These are phyloP conservation scores for Hypoxylon cercidicola DNA, from an alignment of 495 filamentous ascomycete genomes.

Conservation along the genomic window DNA sequence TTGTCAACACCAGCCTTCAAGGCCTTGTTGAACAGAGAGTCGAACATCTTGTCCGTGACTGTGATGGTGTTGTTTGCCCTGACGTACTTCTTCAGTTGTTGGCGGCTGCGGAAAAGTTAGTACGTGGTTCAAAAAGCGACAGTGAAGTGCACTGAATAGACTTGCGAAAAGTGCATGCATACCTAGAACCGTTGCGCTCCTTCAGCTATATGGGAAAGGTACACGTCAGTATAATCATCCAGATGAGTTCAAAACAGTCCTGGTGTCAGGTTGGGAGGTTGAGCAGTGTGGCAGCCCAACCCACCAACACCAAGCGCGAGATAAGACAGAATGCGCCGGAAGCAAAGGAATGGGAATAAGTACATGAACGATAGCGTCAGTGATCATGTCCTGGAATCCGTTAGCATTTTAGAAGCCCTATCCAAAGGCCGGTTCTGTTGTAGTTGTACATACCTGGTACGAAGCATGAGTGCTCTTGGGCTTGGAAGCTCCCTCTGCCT, in stretches of 20 bases:
- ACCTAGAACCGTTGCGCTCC: conserved; percentile 73
- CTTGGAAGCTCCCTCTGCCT: conserved; percentile 66
- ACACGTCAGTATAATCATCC: conserved; percentile 58
- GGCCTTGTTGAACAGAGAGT: conserved; percentile 91
- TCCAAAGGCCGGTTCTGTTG: conserved; percentile 29
- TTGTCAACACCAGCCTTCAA: conserved; percentile 89
- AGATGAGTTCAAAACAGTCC: conserved; percentile 23
- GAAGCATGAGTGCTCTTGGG: conserved; percentile 65
- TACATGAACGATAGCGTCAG: conserved; percentile 73
- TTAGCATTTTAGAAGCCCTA: conserved; percentile 53
- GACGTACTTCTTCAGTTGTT: conserved; percentile 98
- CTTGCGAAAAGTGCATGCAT: conserved; percentile 43
- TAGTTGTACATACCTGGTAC: conserved; percentile 65
- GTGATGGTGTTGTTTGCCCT: conserved; percentile 91
- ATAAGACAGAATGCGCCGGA: conserved; percentile 49
- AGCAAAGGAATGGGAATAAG: conserved; percentile 54
- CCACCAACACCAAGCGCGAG: conserved; percentile 39
- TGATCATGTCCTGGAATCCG: conserved; percentile 69
- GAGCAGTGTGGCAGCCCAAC: conserved; percentile 34
- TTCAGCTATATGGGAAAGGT: conserved; percentile 63
- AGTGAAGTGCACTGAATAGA: conserved; percentile 16
- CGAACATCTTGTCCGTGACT: conserved; percentile 78
- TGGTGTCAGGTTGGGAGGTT: conserved; percentile 31
- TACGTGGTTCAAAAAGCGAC: conserved; percentile 19
- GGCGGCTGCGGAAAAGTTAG: conserved; percentile 73